Evolutionary conservation across 2,329 filamentous ascomycete species (phyloP), one percentile per base, ranked within the genome.

Genomic region (Trichoderma atroviride): DNA sequence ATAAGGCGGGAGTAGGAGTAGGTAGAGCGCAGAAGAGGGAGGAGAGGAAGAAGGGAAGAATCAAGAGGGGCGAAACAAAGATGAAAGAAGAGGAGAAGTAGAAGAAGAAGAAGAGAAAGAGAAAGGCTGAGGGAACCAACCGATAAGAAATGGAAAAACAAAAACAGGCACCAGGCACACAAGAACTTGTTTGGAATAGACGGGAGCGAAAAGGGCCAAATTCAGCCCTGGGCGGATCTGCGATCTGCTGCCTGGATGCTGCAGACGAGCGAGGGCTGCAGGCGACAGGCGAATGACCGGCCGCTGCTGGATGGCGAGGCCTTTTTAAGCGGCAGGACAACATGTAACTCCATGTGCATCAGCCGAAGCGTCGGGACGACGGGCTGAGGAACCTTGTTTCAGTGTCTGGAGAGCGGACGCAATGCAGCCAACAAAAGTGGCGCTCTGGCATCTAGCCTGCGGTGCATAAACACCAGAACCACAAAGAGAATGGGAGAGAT

Each of bases 341-440:
- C 53, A 57, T 56, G 59, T 29, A 62, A 60, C 52, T 60, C 56
- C 24, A 69, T 37, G 63, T 58, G 61, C 68, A 40, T 52, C 68
- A 66, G 68, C 68, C 68, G 33, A 62, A 66, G 68, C 61, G 53
- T 61, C 66, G 66, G 66, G 57, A 57, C 58, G 31, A 50, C 43
- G 52, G 58, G 58, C 37, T 62, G 68, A 37, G 57, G 60, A 57
- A 69, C 53, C 61, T 58, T 70, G 69, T 70, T 70, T 70, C 69
- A 70, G 69, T n/a, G 60, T 60, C 65, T 69, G 61, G 37, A 62
- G 40, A 43, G 40, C 55, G 35, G n/a, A 27, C 35, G 35, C 35
- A 59, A 50, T 50, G n/a, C n/a, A 50, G 47, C 47, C 47, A 50
- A 24, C 47, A 11, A 22, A 22, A 22, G 55, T 37, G 33, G 22